Conservation (phyloP, 2,329 filamentous ascomycete genomes). For the Calonectria pteridis region DNA sequence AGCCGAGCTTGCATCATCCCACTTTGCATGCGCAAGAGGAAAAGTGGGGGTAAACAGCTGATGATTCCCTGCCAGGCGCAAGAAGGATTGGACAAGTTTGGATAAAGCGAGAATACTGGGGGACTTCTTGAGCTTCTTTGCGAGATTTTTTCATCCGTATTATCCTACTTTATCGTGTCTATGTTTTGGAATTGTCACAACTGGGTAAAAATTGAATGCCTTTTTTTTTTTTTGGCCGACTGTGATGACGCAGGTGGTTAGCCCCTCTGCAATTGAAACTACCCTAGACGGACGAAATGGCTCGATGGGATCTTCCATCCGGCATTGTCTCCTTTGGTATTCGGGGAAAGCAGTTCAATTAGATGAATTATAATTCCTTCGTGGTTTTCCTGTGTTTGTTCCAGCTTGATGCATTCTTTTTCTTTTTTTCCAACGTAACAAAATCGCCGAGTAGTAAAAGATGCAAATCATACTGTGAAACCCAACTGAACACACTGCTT, state of each 20-base stretch:
- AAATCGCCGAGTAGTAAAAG: too few species aligned
- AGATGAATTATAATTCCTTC: too few species aligned
- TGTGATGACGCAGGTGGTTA: neutral
- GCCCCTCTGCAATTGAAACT: neutral
- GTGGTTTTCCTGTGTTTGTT: too few species aligned
- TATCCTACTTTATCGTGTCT: neutral
- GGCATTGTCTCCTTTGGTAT: neutral
- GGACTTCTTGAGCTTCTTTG: neutral
- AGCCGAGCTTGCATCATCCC: constrained; percentile 24
- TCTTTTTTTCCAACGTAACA: too few species aligned
- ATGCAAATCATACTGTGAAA: too few species aligned
- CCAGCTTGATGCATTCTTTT: neutral
- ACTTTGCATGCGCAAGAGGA: neutral
- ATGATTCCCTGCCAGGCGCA: neutral
- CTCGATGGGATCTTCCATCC: neutral
- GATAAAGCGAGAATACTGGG: neutral
- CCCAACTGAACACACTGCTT: too few species aligned
- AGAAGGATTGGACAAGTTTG: neutral
- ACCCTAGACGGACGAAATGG: neutral
- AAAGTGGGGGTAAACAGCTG: neutral
- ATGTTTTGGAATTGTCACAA: neutral
- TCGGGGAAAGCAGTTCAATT: neutral
- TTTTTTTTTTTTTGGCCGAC: neutral
- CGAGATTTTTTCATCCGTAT: neutral
- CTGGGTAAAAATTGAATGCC: neutral